Base-by-base conservation (phyloP, 805 yeast species). In the Suhomyces faveliae region DNA sequence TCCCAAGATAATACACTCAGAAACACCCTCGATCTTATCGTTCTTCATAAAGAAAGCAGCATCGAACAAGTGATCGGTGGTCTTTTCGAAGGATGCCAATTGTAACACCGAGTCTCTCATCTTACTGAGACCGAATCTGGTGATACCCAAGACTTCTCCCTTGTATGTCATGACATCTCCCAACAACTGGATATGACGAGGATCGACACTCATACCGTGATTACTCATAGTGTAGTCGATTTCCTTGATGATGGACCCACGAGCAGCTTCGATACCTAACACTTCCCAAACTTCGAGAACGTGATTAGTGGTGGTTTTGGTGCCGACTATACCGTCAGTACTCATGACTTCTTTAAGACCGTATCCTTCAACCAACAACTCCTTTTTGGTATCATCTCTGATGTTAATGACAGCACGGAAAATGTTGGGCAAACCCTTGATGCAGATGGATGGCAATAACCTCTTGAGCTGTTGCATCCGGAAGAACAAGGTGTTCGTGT, bases 181-280 rank as follows among this genome's bases (percentile, higher is more conserved):
- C 54, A 94, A 74, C 41, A 94, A 75, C 73, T 94, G 98, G 66
- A 95, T 91, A 68, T 94, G 99, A 77, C 99, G 96, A 51, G 98
- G 99, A 77, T 94, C 99, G 43, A 94, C 97, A 66, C 96, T 89
- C 99, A 94, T 94, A 70, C 99, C 99, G 76, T 94, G 99, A 70
- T 90, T 89, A 64, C 96, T 84, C 99, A 94, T 94, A 47, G 99
- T 94, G 64, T 90, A 90, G 63, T 88, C 96, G 67, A 94, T 94
- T 73, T 94, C 99, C 53, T 83, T 83, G 63, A 94, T 87, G 64
- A 94, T 94, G 57, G 96, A 85, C 0, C 89, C 73, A 66, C 99
- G 80, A 1, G 99, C 99, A 1, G 99, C 99, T 67, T 94, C 99
- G 54, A 94, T 95, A 61, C 99, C 99, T 52, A 94, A 74, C 4